Evolutionary conservation across 495 filamentous ascomycete species (phyloP).

Genomic region (Chaetomidium leptoderma): DNA sequence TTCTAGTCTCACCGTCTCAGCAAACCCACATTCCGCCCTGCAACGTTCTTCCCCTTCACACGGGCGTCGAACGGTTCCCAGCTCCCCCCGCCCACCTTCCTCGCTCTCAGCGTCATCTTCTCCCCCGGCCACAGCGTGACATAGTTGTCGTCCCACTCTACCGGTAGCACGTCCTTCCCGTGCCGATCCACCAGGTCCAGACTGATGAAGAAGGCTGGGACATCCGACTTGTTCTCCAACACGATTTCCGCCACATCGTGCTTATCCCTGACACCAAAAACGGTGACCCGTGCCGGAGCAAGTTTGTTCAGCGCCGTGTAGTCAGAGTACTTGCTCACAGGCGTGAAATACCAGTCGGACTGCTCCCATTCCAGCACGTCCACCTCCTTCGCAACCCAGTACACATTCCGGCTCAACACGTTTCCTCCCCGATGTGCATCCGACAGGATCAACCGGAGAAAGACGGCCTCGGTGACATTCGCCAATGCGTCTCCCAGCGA

Average conservation of each 20-base stretch:
- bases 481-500: constrained; percentile 34
- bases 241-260: constrained; percentile 24
- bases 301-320: constrained; percentile 48
- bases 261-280: constrained; percentile 14
- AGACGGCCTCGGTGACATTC: constrained; percentile 44
- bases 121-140: constrained; percentile 58
- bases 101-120: constrained; percentile 31
- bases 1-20: too few relatives aligned
- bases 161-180: constrained; percentile 45
- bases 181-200: constrained; percentile 44
- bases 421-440: constrained; percentile 29
- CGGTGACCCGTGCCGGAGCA: constrained; percentile 34
- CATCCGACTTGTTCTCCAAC: constrained; percentile 49
- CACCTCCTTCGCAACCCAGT: constrained; percentile 51
- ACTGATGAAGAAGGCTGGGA: constrained; percentile 56
- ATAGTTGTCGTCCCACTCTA: constrained; percentile 61
- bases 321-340: constrained; percentile 51
- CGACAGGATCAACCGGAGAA: constrained; percentile 48
- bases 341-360: constrained; percentile 57
- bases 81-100: background rate
- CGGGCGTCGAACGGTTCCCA: constrained; percentile 11
- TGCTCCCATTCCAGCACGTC: constrained; percentile 54
- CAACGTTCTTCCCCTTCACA: constrained; percentile 26
- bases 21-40: constrained; percentile 4
- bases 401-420: constrained; percentile 55